phyloP scores from a whole-genome alignment of 805 yeast genomes.

The Candida methanosorbosa region DNA sequence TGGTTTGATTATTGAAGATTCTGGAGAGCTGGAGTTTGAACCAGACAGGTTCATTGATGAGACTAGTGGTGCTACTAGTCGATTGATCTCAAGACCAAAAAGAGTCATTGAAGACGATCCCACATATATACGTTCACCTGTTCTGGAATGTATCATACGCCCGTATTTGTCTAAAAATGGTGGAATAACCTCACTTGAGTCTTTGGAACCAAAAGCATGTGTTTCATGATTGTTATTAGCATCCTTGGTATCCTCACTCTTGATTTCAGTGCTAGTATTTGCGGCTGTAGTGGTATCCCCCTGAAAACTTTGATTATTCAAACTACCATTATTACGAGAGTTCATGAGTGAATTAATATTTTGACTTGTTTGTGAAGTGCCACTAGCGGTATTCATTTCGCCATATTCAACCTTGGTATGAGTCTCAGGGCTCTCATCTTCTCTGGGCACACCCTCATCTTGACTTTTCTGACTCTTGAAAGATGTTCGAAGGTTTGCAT shows the following conservation, averaged over 20 bases:
- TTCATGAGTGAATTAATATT: no score
- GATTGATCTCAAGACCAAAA: conserved; percentile 63
- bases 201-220: no score
- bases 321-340: no score
- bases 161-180: conserved; percentile 69
- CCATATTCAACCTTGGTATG: background rate
- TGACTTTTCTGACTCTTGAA: conserved; percentile 17
- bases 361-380: background rate
- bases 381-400: background rate
- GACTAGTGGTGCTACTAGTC: conserved; percentile 1
- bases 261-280: no score
- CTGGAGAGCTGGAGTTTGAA: no score
- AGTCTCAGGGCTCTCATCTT: no score
- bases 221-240: background rate
- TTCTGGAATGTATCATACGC: conserved; percentile 60
- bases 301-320: no score
- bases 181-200: conserved; percentile 50
- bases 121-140: conserved; percentile 68
- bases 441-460: background rate
- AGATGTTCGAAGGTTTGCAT: conserved; percentile 42
- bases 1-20: background rate
- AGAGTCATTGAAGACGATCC: conserved; percentile 81
- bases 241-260: background rate
- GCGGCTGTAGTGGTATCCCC: no score
- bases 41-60: background rate